A percentile compares a stretch with the other conserved stretches of the same genome.
phyloP scores from a whole-genome alignment of 2,329 filamentous ascomycete genomes.

The Elsinoe batatas region DNA sequence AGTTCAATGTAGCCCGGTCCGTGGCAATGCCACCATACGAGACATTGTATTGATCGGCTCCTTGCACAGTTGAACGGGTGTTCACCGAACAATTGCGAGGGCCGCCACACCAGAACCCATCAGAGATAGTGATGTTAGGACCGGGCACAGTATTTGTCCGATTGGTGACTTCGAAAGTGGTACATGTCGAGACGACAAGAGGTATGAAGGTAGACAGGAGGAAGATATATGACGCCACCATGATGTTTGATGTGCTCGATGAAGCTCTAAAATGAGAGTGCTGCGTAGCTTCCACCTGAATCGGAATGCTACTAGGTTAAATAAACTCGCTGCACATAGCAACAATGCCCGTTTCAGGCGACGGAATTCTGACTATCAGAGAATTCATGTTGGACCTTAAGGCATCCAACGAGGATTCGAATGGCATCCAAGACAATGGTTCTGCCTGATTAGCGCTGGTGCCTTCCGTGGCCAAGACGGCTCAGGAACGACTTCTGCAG shows the following conservation, averaged over 20 bases:
- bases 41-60: neutral
- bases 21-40: neutral
- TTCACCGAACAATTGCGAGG: neutral
- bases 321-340: no score
- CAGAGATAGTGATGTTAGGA: constrained; percentile 2
- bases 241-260: no score
- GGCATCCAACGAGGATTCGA: neutral
- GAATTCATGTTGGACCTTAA: neutral
- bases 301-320: no score
- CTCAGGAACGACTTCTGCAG: neutral
- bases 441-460: no score
- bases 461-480: neutral
- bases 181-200: neutral
- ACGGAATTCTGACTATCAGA: neutral
- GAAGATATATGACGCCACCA: no score
- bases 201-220: neutral
- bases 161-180: neutral
- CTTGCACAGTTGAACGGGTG: neutral
- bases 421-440: neutral
- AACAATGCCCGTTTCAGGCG: neutral
- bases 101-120: neutral
- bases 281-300: no score
- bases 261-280: no score
- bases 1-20: neutral
- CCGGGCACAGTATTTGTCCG: neutral